Evolutionary conservation across 257 asterid species (phyloP), one percentile per base, ranked within the genome.

Genomic region (Capsicum rhomboideum): DNA sequence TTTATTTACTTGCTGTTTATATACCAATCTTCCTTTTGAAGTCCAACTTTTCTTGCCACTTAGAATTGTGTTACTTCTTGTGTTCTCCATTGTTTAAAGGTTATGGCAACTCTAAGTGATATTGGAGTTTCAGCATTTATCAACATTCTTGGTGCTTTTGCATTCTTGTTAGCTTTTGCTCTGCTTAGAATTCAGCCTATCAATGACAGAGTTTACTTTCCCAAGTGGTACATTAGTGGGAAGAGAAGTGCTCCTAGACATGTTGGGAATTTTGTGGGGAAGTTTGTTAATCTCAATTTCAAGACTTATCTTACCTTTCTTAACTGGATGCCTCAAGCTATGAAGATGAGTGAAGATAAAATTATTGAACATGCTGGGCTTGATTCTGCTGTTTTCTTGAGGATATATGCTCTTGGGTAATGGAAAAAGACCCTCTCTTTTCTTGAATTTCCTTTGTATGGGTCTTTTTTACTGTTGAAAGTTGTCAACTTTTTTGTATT

Each of bases 241-340:
- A 93, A 91, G 89, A 91, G 99, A 88, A 93, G 88, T 5, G 88
- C 90, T 81, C 97, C 97, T 4, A 87, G 91, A 87, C 61, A 86
- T 37, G 89, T 88, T 90, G 96, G 97, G 6, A 92, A 96, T 44
- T 93, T 92, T 59, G 96, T 95, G 77, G 97, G 96, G 18, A 95
- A 89, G 84, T 91, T 91, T 83, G 97, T 95, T 83, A 93, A 94
- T 88, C 93, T 95, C 50, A 83, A 97, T 89, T 84, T 92, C 84
- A 86, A 55, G 89, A 95, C 98, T 88, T 97, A 97, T 78, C 88
- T 95, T 80, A 93, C 98, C 83, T 97, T 97, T 59, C 94, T 97
- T 8, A 97, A 93, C 82, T 97, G 99, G 99, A 97, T 97, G 98
- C 98, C 99, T 82, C 96, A 93, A 85, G 98, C 99, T 82, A 58